Base-by-base conservation (phyloP, 441 rosid genomes). In the Brassica balearica region DNA sequence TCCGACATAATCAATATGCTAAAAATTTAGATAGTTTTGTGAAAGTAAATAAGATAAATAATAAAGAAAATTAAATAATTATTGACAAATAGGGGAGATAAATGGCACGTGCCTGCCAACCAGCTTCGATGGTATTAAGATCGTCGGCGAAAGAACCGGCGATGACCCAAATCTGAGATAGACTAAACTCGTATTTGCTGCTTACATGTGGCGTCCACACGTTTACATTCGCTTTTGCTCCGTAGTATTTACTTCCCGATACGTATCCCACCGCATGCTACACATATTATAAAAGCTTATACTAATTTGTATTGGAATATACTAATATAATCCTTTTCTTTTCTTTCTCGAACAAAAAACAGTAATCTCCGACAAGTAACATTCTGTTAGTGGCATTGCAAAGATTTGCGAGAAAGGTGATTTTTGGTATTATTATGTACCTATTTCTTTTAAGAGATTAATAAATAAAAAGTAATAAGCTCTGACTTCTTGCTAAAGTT, bases 201-300 rank as follows among this genome's bases (percentile, higher is more conserved):
- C 72, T 77, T 56, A 96, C 98, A 6, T 60, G 81, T 5, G 99
- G 99, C 23, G 91, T 82, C 99, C 99, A 96, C 46, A 96, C 98
- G 78, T 94, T 96, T 17, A 96, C 86, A 78, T 93, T 96, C 11
- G 97, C 97, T 84, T 94, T 96, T 38, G 98, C 97, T 72, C 99
- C 99, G 48, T 90, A 96, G 25, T 96, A 96, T 76, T 89, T 84
- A 12, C 90, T 90, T 69, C 99, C 99, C 68, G 72, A 82, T 77
- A 94, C 96, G 83, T 90, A 96, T 58, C 97, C 99, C 32, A 96
- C 99, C 77, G 99, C 98, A 81, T 96, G 99, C 99, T 96, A 17
- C 23, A 55, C 60, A 8, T 17, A 55, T 17, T 15, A 55, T 17
- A 53, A 53, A 20, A 53, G 59, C 9, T 53, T 53, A 53, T 53